These are phyloP conservation scores for Apiospora koreana DNA, from an alignment of 2,329 filamentous ascomycete species.

Conservation along the genomic window DNA sequence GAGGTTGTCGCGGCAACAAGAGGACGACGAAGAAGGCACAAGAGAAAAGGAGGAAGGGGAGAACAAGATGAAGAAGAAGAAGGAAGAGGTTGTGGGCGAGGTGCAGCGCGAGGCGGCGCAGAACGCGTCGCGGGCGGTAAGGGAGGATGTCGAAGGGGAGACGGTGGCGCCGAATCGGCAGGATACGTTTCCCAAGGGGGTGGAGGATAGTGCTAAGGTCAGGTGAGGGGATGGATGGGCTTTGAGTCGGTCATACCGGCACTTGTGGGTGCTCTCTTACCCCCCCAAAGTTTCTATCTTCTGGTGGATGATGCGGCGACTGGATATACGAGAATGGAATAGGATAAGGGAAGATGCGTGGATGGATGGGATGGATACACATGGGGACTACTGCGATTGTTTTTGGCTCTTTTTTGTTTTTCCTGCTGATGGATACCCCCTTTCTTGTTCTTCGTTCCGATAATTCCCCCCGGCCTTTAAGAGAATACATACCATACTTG, in stretches of 20 bases:
- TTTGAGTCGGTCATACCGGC: too few species aligned
- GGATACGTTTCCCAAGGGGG: background rate
- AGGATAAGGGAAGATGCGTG: background rate
- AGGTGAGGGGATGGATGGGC: background rate
- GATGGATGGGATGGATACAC: background rate
- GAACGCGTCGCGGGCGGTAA: background rate
- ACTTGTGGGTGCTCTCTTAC: too few species aligned
- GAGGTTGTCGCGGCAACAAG: background rate
- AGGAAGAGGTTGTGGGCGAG: background rate
- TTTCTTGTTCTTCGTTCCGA: background rate
- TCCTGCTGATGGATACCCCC: constrained; percentile 7
- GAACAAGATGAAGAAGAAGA: background rate
- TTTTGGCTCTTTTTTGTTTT: background rate
- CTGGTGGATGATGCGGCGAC: background rate
- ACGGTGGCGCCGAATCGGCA: background rate
- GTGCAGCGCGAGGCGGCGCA: background rate
- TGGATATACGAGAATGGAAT: background rate
- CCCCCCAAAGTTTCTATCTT: too few species aligned
- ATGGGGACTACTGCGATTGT: background rate
- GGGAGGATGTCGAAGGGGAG: background rate
- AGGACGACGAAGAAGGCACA: background rate
- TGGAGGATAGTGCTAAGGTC: background rate
- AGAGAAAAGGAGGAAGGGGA: background rate
- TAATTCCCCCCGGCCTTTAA: background rate
- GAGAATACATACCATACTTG: too few species aligned